Base-by-base conservation (phyloP, 768 basidiomycete species). In the Rhizopogon rudus region DNA sequence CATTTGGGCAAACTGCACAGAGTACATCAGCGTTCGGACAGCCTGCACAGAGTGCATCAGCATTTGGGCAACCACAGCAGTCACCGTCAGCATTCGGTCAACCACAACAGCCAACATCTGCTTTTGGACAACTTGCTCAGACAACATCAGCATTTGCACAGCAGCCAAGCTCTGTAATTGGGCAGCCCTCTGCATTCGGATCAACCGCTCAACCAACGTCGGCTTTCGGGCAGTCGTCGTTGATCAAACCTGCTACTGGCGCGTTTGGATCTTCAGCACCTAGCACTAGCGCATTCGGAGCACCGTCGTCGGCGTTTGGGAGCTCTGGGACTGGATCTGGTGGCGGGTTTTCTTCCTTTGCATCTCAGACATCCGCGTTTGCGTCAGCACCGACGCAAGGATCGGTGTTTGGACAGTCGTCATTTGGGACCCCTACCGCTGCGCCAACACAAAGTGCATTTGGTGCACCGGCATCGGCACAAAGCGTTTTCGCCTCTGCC, bases 271-370 rank as follows among this genome's bases (percentile, higher is more conserved):
- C 76, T 1, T 74, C 74, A 52, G 58, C 66, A 9, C 65, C 71
- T 13, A 60, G 73, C 10, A 62, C 64, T 39, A 64, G 71, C 44
- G 69, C 71, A 0, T 70, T 75, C 43, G 75, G 69, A 1, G 43
- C 28, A 14, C 31, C 48, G 52, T 61, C 17, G 57, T 56, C 40
- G 33, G 58, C 17, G 50, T 29, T 52, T 42, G 46, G 46, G 13
- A 54, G 5, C 29, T 44, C 66, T 49, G 14, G 33, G 2, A 22
- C 33, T 35, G 46, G 46, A 35, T 1, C 46, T 8, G 72, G 77
- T 2, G 72, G 78, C 14, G 79, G 71, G 3, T 83, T 81, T 57
- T 77, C 79, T 33, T 75, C 79, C 4, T 84, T 84, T 61, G 71
- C 79, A n/a, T 70, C 73, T 4, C 73, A 77, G 43, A 73, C 77